These are phyloP conservation scores for Sporothrix pseudoabietina DNA, from an alignment of 2,329 filamentous ascomycete species.

Conservation along the genomic window DNA sequence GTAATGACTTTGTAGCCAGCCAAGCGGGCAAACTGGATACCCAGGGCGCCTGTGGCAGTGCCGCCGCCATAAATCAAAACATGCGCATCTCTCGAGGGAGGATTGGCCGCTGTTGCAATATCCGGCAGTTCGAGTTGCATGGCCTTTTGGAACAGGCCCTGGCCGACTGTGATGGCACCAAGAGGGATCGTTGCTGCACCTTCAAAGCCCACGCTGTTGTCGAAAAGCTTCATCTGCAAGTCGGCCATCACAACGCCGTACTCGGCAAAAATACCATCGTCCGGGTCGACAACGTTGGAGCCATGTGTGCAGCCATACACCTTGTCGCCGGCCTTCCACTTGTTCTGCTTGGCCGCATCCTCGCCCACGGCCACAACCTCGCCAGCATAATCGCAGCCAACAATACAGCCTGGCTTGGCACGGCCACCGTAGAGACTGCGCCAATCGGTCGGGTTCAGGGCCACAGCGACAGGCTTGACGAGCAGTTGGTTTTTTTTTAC, in stretches of 20 bases:
- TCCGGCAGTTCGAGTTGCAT: slow-evolving; percentile 54
- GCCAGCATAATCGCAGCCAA: slow-evolving; percentile 50
- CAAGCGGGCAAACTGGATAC: slow-evolving; percentile 44
- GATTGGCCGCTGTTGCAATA: slow-evolving; percentile 32
- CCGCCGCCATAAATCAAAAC: slow-evolving; percentile 51
- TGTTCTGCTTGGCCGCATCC: slow-evolving; percentile 43
- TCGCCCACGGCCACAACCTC: slow-evolving; percentile 50
- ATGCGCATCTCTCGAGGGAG: neutral
- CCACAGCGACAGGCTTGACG: slow-evolving; percentile 36
- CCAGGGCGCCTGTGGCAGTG: slow-evolving; percentile 48
- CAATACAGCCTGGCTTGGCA: slow-evolving; percentile 5
- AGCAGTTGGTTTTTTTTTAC: slow-evolving; percentile 36
- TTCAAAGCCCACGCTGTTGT: slow-evolving; percentile 50
- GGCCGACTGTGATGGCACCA: slow-evolving; percentile 55
- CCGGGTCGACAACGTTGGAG: slow-evolving; percentile 40
- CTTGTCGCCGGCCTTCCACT: slow-evolving; percentile 51
- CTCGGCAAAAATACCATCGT: slow-evolving; percentile 49
- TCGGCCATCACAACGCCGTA: slow-evolving; percentile 45
- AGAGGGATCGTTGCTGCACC: slow-evolving; percentile 60
- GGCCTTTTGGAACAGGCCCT: slow-evolving; percentile 50
- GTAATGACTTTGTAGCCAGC: slow-evolving; percentile 47
- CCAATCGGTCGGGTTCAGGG: slow-evolving; percentile 39
- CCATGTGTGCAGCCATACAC: slow-evolving; percentile 48
- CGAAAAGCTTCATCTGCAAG: slow-evolving; percentile 47
- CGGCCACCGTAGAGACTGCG: slow-evolving; percentile 29